phyloP scores from a whole-genome alignment of 345 rosid species.

The Combretum micranthum region DNA sequence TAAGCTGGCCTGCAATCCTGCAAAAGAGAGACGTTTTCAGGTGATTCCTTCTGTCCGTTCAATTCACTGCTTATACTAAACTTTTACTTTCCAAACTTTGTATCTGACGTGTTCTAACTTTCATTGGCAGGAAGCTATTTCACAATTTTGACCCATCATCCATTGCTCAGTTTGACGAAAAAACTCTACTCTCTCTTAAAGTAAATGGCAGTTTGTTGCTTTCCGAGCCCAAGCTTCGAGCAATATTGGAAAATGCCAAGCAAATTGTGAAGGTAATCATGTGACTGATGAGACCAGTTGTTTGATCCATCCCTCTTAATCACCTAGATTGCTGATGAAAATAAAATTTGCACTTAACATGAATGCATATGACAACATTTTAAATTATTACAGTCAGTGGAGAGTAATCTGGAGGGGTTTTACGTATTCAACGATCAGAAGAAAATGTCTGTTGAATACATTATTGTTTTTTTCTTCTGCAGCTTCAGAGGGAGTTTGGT shows the following conservation, averaged over 20 bases:
- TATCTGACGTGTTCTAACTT: conserved; percentile 12
- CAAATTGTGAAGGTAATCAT: conserved; percentile 54
- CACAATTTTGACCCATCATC: conserved; percentile 57
- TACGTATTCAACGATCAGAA: not conserved
- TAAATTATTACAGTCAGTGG: too few relatives aligned
- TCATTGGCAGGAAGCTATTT: conserved; percentile 57
- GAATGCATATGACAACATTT: too few relatives aligned
- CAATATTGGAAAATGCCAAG: conserved; percentile 69
- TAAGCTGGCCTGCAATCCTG: conserved; percentile 82
- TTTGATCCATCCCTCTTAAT: not conserved
- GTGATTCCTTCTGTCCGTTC: conserved; percentile 16
- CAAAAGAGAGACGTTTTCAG: conserved; percentile 57
- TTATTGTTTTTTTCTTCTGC: conserved; percentile 14
- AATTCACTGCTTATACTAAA: not conserved
- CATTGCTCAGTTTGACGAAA: conserved; percentile 58
- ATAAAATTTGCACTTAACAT: too few relatives aligned
- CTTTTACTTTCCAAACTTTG: not conserved
- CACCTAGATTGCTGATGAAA: too few relatives aligned
- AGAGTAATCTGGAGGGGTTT: too few relatives aligned
- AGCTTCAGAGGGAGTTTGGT: conserved; percentile 82
- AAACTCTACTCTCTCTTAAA: conserved; percentile 56
- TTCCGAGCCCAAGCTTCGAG: conserved; percentile 82
- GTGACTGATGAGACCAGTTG: not conserved
- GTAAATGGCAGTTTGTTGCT: conserved; percentile 54
- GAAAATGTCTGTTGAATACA: not conserved